Conservation (phyloP, 495 filamentous ascomycete genomes). For the Penicillium silybi region DNA sequence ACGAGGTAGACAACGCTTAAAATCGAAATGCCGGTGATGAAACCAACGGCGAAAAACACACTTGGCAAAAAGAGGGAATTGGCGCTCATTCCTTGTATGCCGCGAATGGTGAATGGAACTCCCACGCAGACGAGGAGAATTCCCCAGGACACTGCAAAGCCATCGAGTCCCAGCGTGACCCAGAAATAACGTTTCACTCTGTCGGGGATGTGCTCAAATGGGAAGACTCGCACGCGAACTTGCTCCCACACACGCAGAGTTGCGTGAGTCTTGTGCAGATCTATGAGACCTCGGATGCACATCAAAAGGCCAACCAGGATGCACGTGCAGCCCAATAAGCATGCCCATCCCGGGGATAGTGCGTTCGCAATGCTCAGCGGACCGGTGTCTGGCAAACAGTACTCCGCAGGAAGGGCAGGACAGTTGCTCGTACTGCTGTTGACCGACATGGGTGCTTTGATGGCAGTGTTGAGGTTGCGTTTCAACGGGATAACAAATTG, state of each 20-base stretch:
- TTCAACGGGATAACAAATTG: constrained; percentile 41
- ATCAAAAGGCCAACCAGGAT: too few species aligned
- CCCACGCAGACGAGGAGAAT: neutral
- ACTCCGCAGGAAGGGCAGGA: neutral
- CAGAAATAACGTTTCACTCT: neutral
- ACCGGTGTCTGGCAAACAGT: neutral
- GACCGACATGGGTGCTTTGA: neutral
- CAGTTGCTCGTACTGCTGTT: neutral
- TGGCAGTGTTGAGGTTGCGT: constrained; percentile 9
- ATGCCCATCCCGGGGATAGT: too few species aligned
- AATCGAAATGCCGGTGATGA: neutral
- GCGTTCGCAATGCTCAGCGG: too few species aligned
- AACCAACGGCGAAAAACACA: neutral
- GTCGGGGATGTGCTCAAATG: neutral
- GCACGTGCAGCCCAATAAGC: too few species aligned
- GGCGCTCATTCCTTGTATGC: neutral
- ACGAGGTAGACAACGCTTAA: neutral
- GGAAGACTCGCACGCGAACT: neutral
- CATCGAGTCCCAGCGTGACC: neutral
- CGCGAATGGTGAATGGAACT: neutral
- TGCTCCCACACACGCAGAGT: too few species aligned
- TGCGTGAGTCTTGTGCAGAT: too few species aligned
- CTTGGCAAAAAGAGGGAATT: neutral
- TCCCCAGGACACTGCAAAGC: neutral
- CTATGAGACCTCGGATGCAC: too few species aligned